phyloP scores from a whole-genome alignment of 164 flowering plant species.

The Cinnamomum micranthum region DNA sequence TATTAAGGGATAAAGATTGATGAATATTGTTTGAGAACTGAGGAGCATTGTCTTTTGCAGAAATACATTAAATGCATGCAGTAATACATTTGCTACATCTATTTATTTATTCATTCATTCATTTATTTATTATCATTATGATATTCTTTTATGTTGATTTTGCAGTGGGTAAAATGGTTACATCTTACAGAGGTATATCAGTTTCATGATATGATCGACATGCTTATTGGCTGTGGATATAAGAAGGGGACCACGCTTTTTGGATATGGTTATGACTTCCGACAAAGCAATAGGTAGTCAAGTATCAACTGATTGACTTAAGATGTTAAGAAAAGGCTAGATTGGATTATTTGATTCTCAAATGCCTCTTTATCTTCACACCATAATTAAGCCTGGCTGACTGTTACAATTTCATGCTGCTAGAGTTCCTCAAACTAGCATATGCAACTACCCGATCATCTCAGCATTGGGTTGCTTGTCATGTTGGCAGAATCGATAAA shows the following conservation, averaged over 20 bases:
- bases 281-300: slow-evolving; percentile 89
- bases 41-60: background rate
- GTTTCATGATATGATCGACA: slow-evolving; percentile 86
- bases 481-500: slow-evolving; percentile 54
- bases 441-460: slow-evolving; percentile 6
- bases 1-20: too few relatives aligned
- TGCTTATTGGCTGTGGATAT: slow-evolving; percentile 80
- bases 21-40: too few relatives aligned
- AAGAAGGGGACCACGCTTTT: slow-evolving; percentile 84
- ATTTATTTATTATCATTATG: background rate
- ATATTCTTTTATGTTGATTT: slow-evolving; percentile 11
- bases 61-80: background rate
- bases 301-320: background rate
- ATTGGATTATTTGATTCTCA: slow-evolving; percentile 11
- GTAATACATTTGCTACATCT: background rate
- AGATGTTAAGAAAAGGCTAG: background rate
- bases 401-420: slow-evolving; percentile 2
- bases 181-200: slow-evolving; percentile 66
- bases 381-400: background rate
- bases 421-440: slow-evolving; percentile 11
- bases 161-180: slow-evolving; percentile 48
- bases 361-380: background rate
- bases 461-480: slow-evolving; percentile 14
- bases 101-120: too few relatives aligned
- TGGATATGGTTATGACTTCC: slow-evolving; percentile 90